A percentile compares a stretch with the other conserved stretches of the same genome.
These are phyloP conservation scores for Bothriochloa decipiens DNA, from an alignment of 176 grass and related monocot species.

Conservation along the genomic window DNA sequence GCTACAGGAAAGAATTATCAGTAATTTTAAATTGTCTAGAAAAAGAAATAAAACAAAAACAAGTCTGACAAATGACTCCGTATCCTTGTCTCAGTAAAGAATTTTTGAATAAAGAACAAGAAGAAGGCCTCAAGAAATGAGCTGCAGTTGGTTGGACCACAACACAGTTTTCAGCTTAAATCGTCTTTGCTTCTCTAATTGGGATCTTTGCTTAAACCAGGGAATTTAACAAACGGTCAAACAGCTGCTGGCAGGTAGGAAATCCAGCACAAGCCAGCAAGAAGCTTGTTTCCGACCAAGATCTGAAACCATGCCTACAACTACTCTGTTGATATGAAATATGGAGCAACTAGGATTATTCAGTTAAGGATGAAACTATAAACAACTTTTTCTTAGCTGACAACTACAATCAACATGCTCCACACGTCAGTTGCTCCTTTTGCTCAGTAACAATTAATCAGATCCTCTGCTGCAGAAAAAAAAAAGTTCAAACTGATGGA, in stretches of 20 bases:
- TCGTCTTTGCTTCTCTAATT: neutral
- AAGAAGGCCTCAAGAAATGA: neutral
- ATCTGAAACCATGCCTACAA: neutral
- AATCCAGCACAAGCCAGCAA: neutral
- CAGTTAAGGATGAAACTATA: neutral
- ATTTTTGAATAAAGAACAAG: neutral
- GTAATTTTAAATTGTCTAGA: neutral
- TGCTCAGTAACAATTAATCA: neutral
- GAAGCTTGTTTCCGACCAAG: neutral
- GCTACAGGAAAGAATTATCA: too few species aligned
- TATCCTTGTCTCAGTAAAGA: neutral
- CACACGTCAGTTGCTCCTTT: neutral
- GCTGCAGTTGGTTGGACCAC: neutral
- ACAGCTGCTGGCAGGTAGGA: neutral
- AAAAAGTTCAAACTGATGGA: neutral
- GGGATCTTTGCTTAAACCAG: neutral
- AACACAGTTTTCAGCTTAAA: neutral
- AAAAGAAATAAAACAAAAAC: neutral
- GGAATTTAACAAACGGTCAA: neutral
- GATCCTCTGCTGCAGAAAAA: neutral
- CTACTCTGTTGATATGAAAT: neutral
- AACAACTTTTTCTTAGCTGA: neutral
- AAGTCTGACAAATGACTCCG: neutral
- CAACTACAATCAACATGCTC: neutral
- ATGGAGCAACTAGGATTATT: neutral